Base-by-base conservation (phyloP, 176 grass and related monocot species). In the Oryza longistaminata region DNA sequence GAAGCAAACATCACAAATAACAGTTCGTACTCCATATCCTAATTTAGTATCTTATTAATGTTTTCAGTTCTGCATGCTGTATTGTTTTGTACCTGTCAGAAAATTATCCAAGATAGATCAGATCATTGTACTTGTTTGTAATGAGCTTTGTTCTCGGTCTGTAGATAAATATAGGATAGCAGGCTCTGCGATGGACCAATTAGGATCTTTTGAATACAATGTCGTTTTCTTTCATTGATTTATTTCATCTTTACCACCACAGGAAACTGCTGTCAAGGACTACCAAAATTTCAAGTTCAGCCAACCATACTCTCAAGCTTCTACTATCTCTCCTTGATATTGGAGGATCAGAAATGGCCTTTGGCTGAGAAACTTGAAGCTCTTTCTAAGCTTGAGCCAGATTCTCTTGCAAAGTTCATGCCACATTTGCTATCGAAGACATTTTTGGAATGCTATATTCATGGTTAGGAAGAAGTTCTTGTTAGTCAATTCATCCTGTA, bases 261-360 rank as follows among this genome's bases (percentile, higher is more conserved):
- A 98, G 95, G 95, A 98, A 95, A 93, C 95, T 88, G 55, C 68
- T 71, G 49, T 86, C 33, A 93, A 98, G 83, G 87, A 90, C 70
- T 93, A 90, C 73, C 82, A 93, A 75, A 98, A 98, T 91, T 98
- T 93, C 50, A 93, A 93, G 19, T 98, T 98, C 75, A 80, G 37
- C 14, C 75, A 88, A 66, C 95, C 95, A 50, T 85, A 67, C 72
- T 60, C 82, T 65, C 93, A 98, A 95, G 93, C 95, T 80, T 76
- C 68, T 84, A 92, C 73, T 90, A 98, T 84, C 76, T 88, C 25
- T 91, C 89, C 40, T 85, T 95, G 71, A 93, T 98, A 91, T 87
- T 98, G 55, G 80, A 85, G 70, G 87, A 93, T n/a, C 74, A 85
- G 31, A 73, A 16, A 33, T 98, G 93, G 95, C 95, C 91, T 75